Percentiles rank a stretch among this genome's conserved stretches.
phyloP scores from a whole-genome alignment of 169 alveolate species.

The Plasmodium coatneyi region DNA sequence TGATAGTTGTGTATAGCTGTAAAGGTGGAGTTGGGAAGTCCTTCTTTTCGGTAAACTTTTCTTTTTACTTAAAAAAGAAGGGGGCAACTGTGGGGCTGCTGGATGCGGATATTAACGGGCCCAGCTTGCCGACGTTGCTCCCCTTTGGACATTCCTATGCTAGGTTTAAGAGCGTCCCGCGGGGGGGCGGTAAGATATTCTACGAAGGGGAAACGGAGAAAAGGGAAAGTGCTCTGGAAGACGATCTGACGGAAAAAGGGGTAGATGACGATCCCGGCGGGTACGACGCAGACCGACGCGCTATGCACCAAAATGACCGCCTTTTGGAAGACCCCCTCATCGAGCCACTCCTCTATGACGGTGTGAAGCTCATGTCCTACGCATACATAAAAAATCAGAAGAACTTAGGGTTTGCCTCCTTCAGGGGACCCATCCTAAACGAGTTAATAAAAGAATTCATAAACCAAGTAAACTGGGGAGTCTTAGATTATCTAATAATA shows the following conservation, averaged over 20 bases:
- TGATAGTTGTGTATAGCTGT: slow-evolving; percentile 95
- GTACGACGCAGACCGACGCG: neutral
- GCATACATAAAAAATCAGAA: slow-evolving; percentile 28
- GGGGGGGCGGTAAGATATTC: slow-evolving; percentile 17
- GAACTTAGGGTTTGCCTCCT: slow-evolving; percentile 85
- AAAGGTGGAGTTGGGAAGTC: slow-evolving; percentile 99
- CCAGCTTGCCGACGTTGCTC: slow-evolving; percentile 94
- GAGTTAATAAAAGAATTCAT: slow-evolving; percentile 93
- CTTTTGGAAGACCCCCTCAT: slow-evolving; percentile 9
- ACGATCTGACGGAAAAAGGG: neutral
- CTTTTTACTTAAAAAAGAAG: slow-evolving; percentile 87
- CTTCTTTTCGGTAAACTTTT: slow-evolving; percentile 88
- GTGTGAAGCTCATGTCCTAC: slow-evolving; percentile 83
- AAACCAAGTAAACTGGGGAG: slow-evolving; percentile 97
- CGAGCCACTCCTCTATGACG: slow-evolving; percentile 79
- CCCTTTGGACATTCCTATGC: slow-evolving; percentile 81
- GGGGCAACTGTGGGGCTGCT: slow-evolving; percentile 95
- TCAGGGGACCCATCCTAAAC: slow-evolving; percentile 97
- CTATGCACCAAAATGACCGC: neutral
- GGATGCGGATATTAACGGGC: slow-evolving; percentile 98
- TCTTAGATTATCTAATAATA: slow-evolving; percentile 95
- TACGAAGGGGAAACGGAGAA: slow-evolving; percentile 7
- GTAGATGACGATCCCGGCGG: neutral
- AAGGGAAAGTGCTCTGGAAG: neutral
- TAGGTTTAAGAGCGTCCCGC: slow-evolving; percentile 58